Evolutionary conservation across 768 basidiomycete species (phyloP).

Genomic region (Mycena vulgaris): DNA sequence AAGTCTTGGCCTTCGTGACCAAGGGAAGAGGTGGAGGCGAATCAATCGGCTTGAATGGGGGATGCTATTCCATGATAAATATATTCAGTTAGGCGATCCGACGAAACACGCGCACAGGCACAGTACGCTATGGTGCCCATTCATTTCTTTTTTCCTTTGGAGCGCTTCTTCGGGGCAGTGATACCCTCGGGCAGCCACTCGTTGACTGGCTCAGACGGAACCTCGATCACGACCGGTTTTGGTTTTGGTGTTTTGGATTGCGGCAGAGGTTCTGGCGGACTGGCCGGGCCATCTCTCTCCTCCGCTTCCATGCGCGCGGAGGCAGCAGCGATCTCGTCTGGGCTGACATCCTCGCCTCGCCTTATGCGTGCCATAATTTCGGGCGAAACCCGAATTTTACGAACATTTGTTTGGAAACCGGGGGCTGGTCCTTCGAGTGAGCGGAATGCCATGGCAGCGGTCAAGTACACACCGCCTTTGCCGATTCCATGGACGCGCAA

Average conservation of each 20-base stretch:
- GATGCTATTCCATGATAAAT: not conserved
- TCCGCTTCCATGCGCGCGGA: slow-evolving; percentile 58
- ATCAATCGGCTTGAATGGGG: not conserved
- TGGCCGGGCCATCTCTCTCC: slow-evolving; percentile 38
- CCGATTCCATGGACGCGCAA: slow-evolving; percentile 67
- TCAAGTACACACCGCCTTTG: slow-evolving; percentile 62
- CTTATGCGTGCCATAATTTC: slow-evolving; percentile 68
- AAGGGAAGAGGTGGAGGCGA: not conserved
- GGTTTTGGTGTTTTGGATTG: slow-evolving; percentile 17
- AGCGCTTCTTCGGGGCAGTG: slow-evolving; percentile 60
- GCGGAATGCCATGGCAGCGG: slow-evolving; percentile 1
- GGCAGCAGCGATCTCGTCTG: slow-evolving; percentile 67
- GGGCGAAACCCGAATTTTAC: slow-evolving; percentile 65
- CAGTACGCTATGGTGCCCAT: not conserved
- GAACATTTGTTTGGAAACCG: slow-evolving; percentile 71
- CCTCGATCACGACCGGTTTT: slow-evolving; percentile 31
- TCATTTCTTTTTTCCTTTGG: slow-evolving; percentile 52
- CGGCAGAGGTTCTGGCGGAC: slow-evolving; percentile 18
- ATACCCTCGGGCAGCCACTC: slow-evolving; percentile 69
- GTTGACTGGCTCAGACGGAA: slow-evolving; percentile 50
- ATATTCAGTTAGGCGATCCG: not conserved
- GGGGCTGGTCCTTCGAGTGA: slow-evolving; percentile 53
- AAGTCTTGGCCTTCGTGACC: not conserved
- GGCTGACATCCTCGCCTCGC: slow-evolving; percentile 67
- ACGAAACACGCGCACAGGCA: not conserved